Conservation (phyloP, 371 early-diverging fungal genomes). For the Encephalitozoon intestinalis region DNA sequence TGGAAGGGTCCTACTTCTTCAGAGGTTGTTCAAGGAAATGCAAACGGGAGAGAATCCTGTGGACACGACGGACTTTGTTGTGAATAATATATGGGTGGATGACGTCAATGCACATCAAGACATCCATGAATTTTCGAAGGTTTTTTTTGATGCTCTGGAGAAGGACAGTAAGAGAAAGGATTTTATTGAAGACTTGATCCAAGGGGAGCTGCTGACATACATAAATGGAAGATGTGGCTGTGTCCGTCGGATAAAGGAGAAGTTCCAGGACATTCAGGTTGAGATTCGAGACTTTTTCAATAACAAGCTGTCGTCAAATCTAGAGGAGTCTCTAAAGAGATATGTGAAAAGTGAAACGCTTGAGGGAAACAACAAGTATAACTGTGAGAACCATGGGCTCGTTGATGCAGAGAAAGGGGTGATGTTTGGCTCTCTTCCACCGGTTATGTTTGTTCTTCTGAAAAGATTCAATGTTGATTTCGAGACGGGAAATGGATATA, state of each 20-base stretch:
- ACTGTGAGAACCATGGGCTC: slow-evolving; percentile 82
- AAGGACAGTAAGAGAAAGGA: slow-evolving; percentile 51
- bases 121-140: slow-evolving; percentile 61
- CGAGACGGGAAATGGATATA: slow-evolving; percentile 50
- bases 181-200: slow-evolving; percentile 49
- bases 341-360: slow-evolving; percentile 77
- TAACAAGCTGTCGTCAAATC: slow-evolving; percentile 54
- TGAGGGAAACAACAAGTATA: slow-evolving; percentile 70
- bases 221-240: slow-evolving; percentile 56
- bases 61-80: slow-evolving; percentile 19
- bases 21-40: slow-evolving; percentile 74
- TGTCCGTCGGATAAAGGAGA: slow-evolving; percentile 49
- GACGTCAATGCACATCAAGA: slow-evolving; percentile 58
- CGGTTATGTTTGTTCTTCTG: slow-evolving; percentile 86
- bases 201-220: slow-evolving; percentile 40
- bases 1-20: slow-evolving; percentile 55
- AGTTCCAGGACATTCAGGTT: slow-evolving; percentile 58
- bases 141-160: slow-evolving; percentile 58
- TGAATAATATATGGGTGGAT: slow-evolving; percentile 25
- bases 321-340: slow-evolving; percentile 78
- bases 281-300: slow-evolving; percentile 31
- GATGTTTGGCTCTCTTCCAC: slow-evolving; percentile 80
- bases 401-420: slow-evolving; percentile 90
- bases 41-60: not conserved
- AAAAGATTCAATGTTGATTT: slow-evolving; percentile 90